Percentiles rank a stretch among this genome's conserved stretches.
Evolutionary conservation across 2,329 filamentous ascomycete species (phyloP).

Genomic region (Aspergillus sp.): DNA sequence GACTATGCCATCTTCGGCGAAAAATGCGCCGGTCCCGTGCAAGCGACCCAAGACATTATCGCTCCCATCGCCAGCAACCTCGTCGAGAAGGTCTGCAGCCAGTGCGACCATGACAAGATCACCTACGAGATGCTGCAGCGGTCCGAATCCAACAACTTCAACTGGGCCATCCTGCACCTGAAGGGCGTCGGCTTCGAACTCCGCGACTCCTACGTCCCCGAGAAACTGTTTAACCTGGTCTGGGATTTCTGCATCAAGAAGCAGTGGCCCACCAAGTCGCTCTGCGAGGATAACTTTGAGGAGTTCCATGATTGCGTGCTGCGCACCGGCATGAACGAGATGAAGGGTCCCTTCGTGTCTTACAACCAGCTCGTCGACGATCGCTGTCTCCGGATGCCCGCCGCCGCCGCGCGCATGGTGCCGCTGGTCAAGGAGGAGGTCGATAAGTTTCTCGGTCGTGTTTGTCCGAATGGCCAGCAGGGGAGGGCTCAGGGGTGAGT

Average conservation of each 20-base stretch:
- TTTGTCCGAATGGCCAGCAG: not conserved
- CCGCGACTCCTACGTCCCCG: not conserved
- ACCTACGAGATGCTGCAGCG: not conserved
- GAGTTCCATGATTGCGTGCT: not conserved
- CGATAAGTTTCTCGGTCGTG: not conserved
- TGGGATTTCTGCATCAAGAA: not conserved
- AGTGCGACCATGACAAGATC: not conserved
- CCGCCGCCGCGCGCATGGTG: not conserved
- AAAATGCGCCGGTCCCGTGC: not conserved
- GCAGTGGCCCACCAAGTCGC: not conserved
- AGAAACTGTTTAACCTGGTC: not conserved
- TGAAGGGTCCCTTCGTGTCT: not conserved
- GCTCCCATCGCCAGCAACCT: not conserved
- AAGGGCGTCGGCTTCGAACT: not conserved
- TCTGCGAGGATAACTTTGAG: not conserved
- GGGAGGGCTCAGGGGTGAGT: not conserved
- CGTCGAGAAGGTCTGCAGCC: not conserved
- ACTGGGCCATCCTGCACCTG: not conserved
- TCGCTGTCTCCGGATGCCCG: not conserved
- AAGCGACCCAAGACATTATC: not conserved
- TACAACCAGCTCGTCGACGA: not conserved
- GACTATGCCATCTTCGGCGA: not conserved
- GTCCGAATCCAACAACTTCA: not conserved
- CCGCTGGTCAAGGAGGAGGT: not conserved
- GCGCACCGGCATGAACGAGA: not conserved